Evolutionary conservation across 495 filamentous ascomycete species (phyloP), one percentile per base, ranked within the genome.

Genomic region (Penicillium odoratum): DNA sequence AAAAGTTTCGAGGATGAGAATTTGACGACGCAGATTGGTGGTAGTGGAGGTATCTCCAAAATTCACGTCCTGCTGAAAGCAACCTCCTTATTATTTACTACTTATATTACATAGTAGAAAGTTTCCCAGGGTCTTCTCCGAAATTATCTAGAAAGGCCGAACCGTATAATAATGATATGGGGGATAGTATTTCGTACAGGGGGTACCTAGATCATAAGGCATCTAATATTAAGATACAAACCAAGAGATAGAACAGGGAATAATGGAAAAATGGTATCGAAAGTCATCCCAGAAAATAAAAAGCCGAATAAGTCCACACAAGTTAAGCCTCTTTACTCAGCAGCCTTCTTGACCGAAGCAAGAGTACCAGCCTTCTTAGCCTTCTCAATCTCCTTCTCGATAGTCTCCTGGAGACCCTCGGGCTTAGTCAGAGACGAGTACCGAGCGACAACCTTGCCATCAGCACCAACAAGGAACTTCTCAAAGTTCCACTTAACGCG

Each of bases 401-500:
- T 73, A 40, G 38, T 16, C 79, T 91, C 91, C 82, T 93, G 86
- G 69, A 98, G 68, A 34, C 69, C 74, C 78, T 91, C 90, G 0
- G 94, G 94, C 83, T 92, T 96, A 10, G 88, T 90, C 11, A 84
- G 85, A 66, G 88, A 91, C 29, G 89, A 89, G 89, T 91, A 98
- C 46, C 94, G 73, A 7, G 75, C 78, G 67, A 85, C 88, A 29
- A 97, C 92, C 73, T 87, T 81, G 3, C 93, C 93, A 70, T 97
- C 91, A 53, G 81, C 81, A n/a, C 85, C 86, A 54, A 98, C 79
- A 61, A 98, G 74, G 72, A 96, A 98, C 83, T 98, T 98, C 80
- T 98, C 95, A 74, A 96, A 95, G 71, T 93, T 96, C 91, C 93
- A 97, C 88, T 96, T 95, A 63, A 98, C 80, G 36, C 86, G 68